phyloP scores from a whole-genome alignment of 768 basidiomycete genomes.

The Dendrothele bispora region DNA sequence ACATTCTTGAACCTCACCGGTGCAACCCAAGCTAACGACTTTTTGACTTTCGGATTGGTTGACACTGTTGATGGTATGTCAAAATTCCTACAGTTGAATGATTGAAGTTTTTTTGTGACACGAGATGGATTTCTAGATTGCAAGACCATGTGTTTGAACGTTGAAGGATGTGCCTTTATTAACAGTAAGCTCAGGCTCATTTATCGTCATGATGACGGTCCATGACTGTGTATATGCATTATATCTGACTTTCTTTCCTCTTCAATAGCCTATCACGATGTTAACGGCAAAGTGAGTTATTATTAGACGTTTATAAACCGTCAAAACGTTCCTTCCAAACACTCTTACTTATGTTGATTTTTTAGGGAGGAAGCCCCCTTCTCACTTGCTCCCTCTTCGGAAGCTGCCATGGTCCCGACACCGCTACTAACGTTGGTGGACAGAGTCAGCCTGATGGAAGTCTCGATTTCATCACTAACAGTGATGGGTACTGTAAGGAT shows the following conservation, averaged over 20 bases:
- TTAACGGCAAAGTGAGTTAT: conserved; percentile 32
- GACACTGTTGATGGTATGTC: conserved; percentile 28
- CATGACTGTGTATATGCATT: too few relatives aligned
- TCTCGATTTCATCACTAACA: conserved; percentile 39
- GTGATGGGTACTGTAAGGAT: conserved; percentile 45
- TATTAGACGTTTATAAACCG: not conserved
- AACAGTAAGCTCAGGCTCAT: conserved; percentile 26
- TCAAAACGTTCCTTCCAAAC: too few relatives aligned
- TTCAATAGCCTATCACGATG: conserved; percentile 33
- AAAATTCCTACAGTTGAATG: not conserved
- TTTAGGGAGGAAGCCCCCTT: conserved; percentile 31
- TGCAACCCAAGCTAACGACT: conserved; percentile 32
- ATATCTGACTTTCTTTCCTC: not conserved
- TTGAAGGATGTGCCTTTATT: conserved; percentile 29
- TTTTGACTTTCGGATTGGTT: conserved; percentile 34
- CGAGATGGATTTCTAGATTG: conserved; percentile 21
- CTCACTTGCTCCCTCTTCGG: conserved; percentile 36
- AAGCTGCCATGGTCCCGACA: conserved; percentile 31
- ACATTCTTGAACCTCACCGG: conserved; percentile 28
- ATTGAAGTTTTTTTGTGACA: not conserved
- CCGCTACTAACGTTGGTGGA: conserved; percentile 41
- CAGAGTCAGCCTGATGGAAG: conserved; percentile 43
- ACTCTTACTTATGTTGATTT: too few relatives aligned
- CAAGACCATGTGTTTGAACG: conserved; percentile 29
- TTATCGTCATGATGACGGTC: too few relatives aligned